Evolutionary conservation across 805 yeast genomes (phyloP).

Genomic region (Tetrapisispora arboricola): DNA sequence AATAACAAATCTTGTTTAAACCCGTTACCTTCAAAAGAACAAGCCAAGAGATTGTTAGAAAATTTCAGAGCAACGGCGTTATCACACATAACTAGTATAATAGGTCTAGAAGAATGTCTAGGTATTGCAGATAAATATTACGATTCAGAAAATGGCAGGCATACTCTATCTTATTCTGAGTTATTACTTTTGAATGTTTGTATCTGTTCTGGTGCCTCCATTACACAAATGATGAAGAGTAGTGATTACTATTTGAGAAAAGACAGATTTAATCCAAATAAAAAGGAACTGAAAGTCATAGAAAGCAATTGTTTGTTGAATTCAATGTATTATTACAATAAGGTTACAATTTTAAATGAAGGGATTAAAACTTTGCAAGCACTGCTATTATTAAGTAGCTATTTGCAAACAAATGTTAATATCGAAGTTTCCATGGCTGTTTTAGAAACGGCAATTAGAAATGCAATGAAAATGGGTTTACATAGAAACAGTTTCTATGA

Average conservation of each 20-base stretch:
- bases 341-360: conserved; percentile 39
- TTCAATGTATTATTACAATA: conserved; percentile 43
- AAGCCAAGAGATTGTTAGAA: conserved; percentile 17
- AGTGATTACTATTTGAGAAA: conserved; percentile 14
- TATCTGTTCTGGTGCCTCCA: conserved; percentile 16
- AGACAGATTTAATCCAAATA: conserved; percentile 14
- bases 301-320: conserved; percentile 29
- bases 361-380: conserved; percentile 45
- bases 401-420: conserved; percentile 29
- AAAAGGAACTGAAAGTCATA: conserved; percentile 17
- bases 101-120: conserved; percentile 13
- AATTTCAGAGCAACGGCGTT: conserved; percentile 12
- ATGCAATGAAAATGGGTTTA: conserved; percentile 49
- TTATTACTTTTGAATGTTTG: conserved; percentile 17
- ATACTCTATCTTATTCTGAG: conserved; percentile 19
- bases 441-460: conserved; percentile 38
- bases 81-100: conserved; percentile 12
- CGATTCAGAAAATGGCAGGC: conserved; percentile 5
- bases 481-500: conserved; percentile 39
- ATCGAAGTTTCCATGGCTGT: conserved; percentile 36
- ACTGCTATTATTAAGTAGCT: conserved; percentile 35
- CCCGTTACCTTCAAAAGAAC: conserved; percentile 20
- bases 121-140: conserved; percentile 14
- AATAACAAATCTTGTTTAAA: conserved; percentile 9
- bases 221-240: conserved; percentile 8